Evolutionary conservation across 768 basidiomycete genomes (phyloP).

Genomic region (Russula abietina): DNA sequence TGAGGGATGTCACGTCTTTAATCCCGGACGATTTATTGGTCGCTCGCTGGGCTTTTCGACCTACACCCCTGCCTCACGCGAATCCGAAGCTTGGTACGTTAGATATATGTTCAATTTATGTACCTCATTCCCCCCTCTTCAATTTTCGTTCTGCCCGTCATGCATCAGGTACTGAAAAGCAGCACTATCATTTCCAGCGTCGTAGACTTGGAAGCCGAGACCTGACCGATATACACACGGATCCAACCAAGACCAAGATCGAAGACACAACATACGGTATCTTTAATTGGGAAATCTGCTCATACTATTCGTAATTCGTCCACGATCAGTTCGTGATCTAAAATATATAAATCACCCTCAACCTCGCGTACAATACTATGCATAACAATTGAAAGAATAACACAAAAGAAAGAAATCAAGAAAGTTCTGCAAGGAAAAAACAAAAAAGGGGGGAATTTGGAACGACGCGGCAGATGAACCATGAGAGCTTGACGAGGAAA

Average conservation of each 20-base stretch:
- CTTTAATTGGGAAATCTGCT: neutral
- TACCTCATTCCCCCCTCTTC: neutral
- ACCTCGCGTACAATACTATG: neutral
- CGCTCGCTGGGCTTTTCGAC: slow-evolving; percentile 82
- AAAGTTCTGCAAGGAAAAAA: neutral
- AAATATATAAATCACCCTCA: neutral
- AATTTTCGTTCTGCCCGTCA: neutral
- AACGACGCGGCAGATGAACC: neutral
- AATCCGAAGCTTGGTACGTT: slow-evolving; percentile 78
- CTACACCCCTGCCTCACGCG: slow-evolving; percentile 77
- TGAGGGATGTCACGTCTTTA: slow-evolving; percentile 97
- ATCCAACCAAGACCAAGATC: neutral
- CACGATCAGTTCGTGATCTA: neutral
- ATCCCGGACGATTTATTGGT: slow-evolving; percentile 88
- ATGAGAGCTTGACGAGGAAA: slow-evolving; percentile 1
- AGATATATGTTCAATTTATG: neutral
- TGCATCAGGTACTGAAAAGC: neutral
- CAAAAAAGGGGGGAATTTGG: neutral
- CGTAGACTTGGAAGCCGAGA: slow-evolving; percentile 20
- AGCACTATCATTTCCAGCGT: slow-evolving; percentile 1
- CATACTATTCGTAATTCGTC: neutral
- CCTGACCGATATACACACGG: neutral
- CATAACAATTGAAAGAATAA: neutral
- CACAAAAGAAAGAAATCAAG: neutral
- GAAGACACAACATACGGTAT: no score